Conservation (phyloP, 331 rosid species). For the Malus hybrid region DNA sequence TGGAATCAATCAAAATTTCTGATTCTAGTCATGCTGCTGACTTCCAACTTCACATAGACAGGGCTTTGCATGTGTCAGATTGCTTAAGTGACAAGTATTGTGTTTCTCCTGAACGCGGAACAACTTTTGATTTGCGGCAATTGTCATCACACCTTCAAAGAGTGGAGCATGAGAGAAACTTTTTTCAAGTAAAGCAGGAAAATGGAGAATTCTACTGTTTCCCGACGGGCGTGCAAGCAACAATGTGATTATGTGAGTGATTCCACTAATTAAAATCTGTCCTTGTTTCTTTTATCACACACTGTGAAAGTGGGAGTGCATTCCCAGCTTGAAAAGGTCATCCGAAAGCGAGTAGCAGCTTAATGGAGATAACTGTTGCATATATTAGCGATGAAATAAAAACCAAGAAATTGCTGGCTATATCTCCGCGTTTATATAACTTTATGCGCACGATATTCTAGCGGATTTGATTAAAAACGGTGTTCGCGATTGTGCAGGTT, state of each 20-base stretch:
- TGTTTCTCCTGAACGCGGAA: slow-evolving; percentile 32
- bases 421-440: neutral
- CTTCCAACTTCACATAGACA: slow-evolving; percentile 18
- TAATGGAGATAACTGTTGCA: neutral
- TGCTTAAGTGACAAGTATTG: slow-evolving; percentile 16
- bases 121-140: slow-evolving; percentile 54
- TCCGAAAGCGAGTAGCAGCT: neutral
- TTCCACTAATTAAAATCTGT: slow-evolving; percentile 7
- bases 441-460: neutral
- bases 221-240: slow-evolving; percentile 27
- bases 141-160: slow-evolving; percentile 72
- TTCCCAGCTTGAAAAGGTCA: neutral
- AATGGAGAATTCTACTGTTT: slow-evolving; percentile 39
- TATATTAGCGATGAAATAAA: neutral
- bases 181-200: slow-evolving; percentile 40
- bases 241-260: slow-evolving; percentile 19
- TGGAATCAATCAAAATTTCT: slow-evolving; percentile 19
- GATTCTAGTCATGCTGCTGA: slow-evolving; percentile 13
- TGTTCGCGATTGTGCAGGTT: slow-evolving; percentile 13
- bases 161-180: slow-evolving; percentile 60
- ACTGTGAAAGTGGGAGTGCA: neutral
- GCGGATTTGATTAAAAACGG: neutral
- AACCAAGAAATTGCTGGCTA: neutral
- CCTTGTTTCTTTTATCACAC: neutral
- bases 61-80: slow-evolving; percentile 17